A percentile compares a stretch with the other conserved stretches of the same genome.
phyloP scores from a whole-genome alignment of 2,329 filamentous ascomycete genomes.

The Fusarium graminum region DNA sequence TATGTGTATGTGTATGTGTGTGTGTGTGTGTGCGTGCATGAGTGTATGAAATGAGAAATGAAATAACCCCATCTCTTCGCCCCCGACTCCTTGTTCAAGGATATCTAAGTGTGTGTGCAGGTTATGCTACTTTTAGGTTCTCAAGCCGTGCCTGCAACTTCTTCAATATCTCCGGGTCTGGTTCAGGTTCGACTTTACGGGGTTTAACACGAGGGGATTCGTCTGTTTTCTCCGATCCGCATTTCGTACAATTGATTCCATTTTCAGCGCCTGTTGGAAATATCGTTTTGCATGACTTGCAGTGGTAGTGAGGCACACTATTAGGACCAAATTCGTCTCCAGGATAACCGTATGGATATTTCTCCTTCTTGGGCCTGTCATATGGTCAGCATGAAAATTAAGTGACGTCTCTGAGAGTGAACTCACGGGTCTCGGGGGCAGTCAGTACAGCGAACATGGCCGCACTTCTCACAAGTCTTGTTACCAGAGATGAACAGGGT shows the following conservation, averaged over 20 bases:
- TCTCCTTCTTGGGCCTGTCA: constrained; percentile 72
- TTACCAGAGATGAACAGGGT: constrained; percentile 69
- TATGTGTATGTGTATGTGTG: constrained; percentile 18
- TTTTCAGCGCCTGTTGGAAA: constrained; percentile 66
- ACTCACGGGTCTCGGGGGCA: constrained; percentile 85
- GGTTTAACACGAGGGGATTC: constrained; percentile 70
- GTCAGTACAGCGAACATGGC: constrained; percentile 80
- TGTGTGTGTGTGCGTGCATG: constrained; percentile 22
- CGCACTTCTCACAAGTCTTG: constrained; percentile 76
- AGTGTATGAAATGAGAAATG: constrained; percentile 26
- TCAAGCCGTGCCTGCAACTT: constrained; percentile 69
- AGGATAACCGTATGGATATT: constrained; percentile 78
- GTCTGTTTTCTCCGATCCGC: constrained; percentile 70
- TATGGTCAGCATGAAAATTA: constrained; percentile 20
- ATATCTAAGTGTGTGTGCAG: constrained; percentile 2
- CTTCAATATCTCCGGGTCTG: constrained; percentile 71
- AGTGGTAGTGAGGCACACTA: constrained; percentile 68
- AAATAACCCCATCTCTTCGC: constrained; percentile 44
- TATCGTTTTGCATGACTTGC: constrained; percentile 72
- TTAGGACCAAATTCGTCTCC: constrained; percentile 70
- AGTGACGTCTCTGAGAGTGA: constrained; percentile 13
- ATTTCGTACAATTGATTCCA: constrained; percentile 69
- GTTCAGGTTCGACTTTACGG: constrained; percentile 71
- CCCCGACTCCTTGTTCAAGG: constrained; percentile 28
- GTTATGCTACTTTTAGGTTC: constrained; percentile 55